A percentile compares a stretch with the other conserved stretches of the same genome.
Evolutionary conservation across 108 stramenopile genomes (phyloP).

Genomic region (Stephanodiscus minutulus): DNA sequence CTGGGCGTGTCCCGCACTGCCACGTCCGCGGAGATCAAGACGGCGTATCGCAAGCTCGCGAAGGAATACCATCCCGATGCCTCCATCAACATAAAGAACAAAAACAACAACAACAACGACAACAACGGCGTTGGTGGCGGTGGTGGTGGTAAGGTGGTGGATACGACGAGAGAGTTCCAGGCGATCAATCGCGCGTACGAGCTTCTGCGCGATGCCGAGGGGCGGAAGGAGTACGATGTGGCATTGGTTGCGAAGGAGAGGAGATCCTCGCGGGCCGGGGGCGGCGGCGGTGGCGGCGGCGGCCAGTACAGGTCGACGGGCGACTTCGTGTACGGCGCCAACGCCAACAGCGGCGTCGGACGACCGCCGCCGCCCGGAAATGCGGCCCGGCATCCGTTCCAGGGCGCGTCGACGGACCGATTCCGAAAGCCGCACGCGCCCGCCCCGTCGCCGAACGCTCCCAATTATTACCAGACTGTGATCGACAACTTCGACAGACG

Average conservation of each 20-base stretch:
- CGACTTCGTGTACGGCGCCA: background rate
- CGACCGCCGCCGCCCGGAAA: too few species aligned
- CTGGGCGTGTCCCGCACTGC: constrained; percentile 75
- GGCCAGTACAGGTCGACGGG: background rate
- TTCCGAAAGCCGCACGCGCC: background rate
- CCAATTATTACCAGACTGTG: background rate
- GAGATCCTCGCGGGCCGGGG: too few species aligned
- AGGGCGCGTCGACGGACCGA: background rate
- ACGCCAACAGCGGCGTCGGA: background rate
- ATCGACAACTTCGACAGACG: background rate
- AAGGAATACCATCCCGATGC: constrained; percentile 90
- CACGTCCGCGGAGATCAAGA: constrained; percentile 78
- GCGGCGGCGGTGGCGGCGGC: constrained; percentile 30
- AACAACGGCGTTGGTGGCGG: too few species aligned
- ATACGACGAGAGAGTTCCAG: constrained; percentile 77
- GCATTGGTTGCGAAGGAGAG: constrained; percentile 79
- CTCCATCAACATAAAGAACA: constrained; percentile 35
- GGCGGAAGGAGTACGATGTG: constrained; percentile 86
- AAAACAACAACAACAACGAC: too few species aligned
- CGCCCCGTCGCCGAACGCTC: background rate
- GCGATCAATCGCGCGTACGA: constrained; percentile 90
- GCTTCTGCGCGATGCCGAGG: constrained; percentile 83
- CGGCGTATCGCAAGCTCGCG: constrained; percentile 82
- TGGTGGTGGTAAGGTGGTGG: constrained; percentile 24
- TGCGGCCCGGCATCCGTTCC: background rate